Evolutionary conservation across 208 protist species (phyloP).

Genomic region (Crithidia expoeki): DNA sequence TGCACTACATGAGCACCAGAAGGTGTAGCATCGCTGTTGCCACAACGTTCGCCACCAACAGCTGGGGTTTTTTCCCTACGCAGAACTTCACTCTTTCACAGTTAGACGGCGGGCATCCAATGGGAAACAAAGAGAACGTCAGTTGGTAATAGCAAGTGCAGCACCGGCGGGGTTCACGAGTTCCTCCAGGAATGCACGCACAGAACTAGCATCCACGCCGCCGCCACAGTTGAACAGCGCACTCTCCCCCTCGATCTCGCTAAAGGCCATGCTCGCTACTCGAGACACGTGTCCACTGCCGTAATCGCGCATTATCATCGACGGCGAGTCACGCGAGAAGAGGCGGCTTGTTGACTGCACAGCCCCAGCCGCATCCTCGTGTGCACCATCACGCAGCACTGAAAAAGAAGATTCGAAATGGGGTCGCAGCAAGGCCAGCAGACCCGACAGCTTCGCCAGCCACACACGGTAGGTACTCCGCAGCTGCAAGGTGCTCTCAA

Average conservation of each 20-base stretch:
- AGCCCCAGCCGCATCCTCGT: neutral
- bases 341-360: slow-evolving; percentile 1
- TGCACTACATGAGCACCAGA: no score
- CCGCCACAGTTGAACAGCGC: neutral
- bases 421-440: slow-evolving; percentile 26
- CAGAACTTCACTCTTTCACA: no score
- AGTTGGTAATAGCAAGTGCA: neutral
- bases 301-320: neutral
- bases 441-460: slow-evolving; percentile 14
- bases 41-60: no score
- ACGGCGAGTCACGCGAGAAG: slow-evolving; percentile 16
- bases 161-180: neutral
- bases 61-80: no score
- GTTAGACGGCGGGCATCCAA: no score
- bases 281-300: slow-evolving; percentile 22
- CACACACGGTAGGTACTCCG: slow-evolving; percentile 8
- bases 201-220: slow-evolving; percentile 4
- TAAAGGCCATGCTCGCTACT: slow-evolving; percentile 33
- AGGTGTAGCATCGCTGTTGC: no score
- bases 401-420: neutral
- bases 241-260: slow-evolving; percentile 24
- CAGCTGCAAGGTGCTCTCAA: slow-evolving; percentile 6
- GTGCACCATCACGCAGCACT: neutral
- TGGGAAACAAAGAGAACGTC: no score
- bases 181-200: slow-evolving; percentile 26